Percentiles rank a stretch among this genome's conserved stretches.
Conservation (phyloP, 2,329 filamentous ascomycete genomes). For the Aspergillus alliaceus region DNA sequence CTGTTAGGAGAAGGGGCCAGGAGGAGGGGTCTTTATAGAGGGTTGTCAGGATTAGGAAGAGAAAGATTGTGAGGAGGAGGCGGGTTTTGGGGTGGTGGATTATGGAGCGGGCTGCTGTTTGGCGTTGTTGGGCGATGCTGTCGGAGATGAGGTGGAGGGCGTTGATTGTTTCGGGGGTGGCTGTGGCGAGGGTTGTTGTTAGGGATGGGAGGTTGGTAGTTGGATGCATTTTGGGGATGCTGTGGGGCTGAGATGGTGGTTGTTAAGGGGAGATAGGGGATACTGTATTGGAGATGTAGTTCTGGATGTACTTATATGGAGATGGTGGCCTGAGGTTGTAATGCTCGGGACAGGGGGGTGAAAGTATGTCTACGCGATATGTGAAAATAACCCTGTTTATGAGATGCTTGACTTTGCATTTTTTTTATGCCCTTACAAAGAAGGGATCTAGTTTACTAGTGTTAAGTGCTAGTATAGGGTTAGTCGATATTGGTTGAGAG, state of each 20-base stretch:
- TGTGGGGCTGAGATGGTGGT: no score
- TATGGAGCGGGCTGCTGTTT: slow-evolving; percentile 62
- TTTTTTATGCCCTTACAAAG: no score
- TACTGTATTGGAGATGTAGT: no score
- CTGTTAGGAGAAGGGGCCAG: not conserved
- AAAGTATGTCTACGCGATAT: not conserved
- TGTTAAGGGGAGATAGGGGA: no score
- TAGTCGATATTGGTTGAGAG: not conserved
- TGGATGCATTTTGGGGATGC: not conserved
- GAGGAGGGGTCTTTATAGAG: slow-evolving; percentile 35
- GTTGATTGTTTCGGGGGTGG: slow-evolving; percentile 61
- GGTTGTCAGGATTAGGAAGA: slow-evolving; percentile 41
- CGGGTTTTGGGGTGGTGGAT: slow-evolving; percentile 60
- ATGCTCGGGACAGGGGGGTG: not conserved
- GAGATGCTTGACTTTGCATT: no score
- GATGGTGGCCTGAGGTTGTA: not conserved
- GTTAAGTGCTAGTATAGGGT: not conserved
- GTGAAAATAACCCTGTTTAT: no score
- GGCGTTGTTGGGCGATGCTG: slow-evolving; percentile 78
- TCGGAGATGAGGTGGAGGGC: slow-evolving; percentile 75
- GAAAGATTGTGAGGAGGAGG: slow-evolving; percentile 35
- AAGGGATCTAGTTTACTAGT: no score
- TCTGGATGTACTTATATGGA: no score
- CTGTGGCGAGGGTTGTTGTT: slow-evolving; percentile 34
- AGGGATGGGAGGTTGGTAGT: slow-evolving; percentile 9